Evolutionary conservation across 2,329 filamentous ascomycete species (phyloP).

Genomic region (Ceratocystis destructans): DNA sequence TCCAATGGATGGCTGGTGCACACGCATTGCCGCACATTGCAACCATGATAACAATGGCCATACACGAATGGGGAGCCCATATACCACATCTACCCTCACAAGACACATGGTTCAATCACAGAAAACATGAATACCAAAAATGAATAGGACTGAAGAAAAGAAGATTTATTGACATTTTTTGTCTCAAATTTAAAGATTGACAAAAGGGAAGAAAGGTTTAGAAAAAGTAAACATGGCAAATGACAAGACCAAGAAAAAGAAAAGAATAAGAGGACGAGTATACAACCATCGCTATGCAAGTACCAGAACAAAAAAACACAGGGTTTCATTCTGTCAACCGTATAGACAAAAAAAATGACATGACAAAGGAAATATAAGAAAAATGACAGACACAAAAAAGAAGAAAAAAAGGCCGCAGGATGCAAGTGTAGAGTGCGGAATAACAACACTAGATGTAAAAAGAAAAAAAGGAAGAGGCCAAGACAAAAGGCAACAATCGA

Average conservation of each 20-base stretch:
- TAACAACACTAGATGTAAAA: neutral
- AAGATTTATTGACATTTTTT: neutral
- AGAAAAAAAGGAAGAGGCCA: neutral
- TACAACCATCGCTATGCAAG: slow-evolving; percentile 10
- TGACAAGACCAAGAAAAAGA: neutral
- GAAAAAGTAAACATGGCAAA: neutral
- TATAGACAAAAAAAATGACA: slow-evolving; percentile 7
- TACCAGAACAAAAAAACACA: slow-evolving; percentile 4
- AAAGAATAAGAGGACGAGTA: neutral
- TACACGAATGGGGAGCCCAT: too few relatives aligned
- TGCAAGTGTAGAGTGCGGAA: neutral
- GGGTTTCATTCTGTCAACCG: slow-evolving; percentile 6
- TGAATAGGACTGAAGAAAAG: neutral
- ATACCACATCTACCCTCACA: too few relatives aligned
- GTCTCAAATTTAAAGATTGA: neutral
- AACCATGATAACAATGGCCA: too few relatives aligned
- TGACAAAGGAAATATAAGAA: slow-evolving; percentile 11
- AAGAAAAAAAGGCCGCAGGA: neutral
- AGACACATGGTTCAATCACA: too few relatives aligned
- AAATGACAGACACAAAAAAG: neutral
- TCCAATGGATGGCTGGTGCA: too few relatives aligned
- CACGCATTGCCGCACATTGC: too few relatives aligned
- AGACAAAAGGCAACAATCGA: neutral
- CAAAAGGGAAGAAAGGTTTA: neutral
- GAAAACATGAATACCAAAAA: neutral